phyloP scores from a whole-genome alignment of 1,284 basidiomycete genomes.

The Microbotryum violaceum region DNA sequence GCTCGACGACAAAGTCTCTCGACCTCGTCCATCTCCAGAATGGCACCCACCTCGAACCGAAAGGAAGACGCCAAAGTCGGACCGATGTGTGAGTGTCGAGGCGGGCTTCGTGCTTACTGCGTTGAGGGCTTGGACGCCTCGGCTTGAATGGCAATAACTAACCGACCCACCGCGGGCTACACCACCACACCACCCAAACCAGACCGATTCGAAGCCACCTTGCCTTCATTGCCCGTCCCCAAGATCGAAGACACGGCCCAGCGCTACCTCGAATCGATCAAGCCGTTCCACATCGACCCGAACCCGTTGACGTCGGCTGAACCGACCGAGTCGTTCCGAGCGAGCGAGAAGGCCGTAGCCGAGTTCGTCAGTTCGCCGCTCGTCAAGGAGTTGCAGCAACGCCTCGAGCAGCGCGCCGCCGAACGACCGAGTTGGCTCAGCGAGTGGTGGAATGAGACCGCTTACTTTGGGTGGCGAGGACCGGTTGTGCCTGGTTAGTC shows the following conservation, averaged over 20 bases:
- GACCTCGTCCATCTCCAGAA: too few species aligned
- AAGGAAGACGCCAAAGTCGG: conserved; percentile 1
- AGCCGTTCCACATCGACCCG: conserved; percentile 60
- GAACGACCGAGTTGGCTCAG: conserved; percentile 71
- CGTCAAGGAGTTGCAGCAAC: conserved; percentile 66
- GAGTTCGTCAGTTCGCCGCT: conserved; percentile 64
- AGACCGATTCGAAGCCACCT: conserved; percentile 50
- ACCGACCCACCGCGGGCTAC: too few species aligned
- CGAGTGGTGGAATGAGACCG: conserved; percentile 96
- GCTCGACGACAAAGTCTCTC: too few species aligned
- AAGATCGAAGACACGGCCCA: conserved; percentile 66
- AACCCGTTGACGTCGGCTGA: conserved; percentile 40
- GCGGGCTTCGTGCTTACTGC: neutral
- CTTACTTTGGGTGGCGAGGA: conserved; percentile 53
- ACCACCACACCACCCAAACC: neutral
- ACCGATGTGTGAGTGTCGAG: conserved; percentile 5
- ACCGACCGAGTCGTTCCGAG: conserved; percentile 27
- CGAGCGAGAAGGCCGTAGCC: conserved; percentile 49
- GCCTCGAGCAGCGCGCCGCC: conserved; percentile 64
- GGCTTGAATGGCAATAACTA: too few species aligned
- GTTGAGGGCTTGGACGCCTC: too few species aligned
- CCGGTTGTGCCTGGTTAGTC: conserved; percentile 39
- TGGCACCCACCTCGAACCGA: neutral
- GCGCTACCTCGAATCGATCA: conserved; percentile 78
- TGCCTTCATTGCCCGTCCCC: conserved; percentile 79